phyloP scores from a whole-genome alignment of 169 alveolate species.

The Eimeria necatrix region DNA sequence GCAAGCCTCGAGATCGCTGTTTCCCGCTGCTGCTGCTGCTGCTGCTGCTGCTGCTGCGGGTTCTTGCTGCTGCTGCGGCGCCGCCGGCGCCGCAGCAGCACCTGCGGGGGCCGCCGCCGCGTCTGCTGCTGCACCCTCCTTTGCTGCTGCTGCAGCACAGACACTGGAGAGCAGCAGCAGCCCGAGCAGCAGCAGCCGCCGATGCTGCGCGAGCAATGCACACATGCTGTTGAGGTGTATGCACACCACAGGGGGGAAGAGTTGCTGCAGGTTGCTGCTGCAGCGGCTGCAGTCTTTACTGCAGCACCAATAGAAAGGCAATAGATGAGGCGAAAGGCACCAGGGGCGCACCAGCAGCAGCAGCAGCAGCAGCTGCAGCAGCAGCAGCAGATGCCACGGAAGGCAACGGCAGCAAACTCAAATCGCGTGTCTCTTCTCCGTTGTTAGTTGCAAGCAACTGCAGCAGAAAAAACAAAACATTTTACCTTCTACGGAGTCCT shows the following conservation, averaged over 20 bases:
- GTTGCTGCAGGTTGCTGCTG: background rate
- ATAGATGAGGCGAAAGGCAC: background rate
- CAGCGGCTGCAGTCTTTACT: background rate
- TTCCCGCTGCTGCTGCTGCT: background rate
- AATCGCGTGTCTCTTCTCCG: background rate
- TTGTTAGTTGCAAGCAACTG: background rate
- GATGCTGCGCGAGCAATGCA: conserved; percentile 21
- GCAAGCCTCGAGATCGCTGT: background rate
- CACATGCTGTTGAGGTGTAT: background rate
- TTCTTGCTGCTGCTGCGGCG: conserved; percentile 6
- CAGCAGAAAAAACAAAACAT: too few species aligned
- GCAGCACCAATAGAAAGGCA: background rate
- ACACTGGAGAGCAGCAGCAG: background rate
- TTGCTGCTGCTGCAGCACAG: background rate
- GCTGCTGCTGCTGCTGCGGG: conserved; percentile 42
- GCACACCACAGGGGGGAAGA: background rate
- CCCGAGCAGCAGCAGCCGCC: conserved; percentile 38
- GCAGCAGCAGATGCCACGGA: conserved; percentile 37
- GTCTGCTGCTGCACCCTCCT: background rate
- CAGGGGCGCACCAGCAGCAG: background rate
- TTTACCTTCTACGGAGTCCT: too few species aligned
- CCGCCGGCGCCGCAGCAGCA: conserved; percentile 11
- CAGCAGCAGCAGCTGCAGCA: background rate
- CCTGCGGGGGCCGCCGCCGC: background rate
- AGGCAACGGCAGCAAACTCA: conserved; percentile 11